phyloP scores from a whole-genome alignment of 2,329 filamentous ascomycete genomes.

The Shiraia sp. region DNA sequence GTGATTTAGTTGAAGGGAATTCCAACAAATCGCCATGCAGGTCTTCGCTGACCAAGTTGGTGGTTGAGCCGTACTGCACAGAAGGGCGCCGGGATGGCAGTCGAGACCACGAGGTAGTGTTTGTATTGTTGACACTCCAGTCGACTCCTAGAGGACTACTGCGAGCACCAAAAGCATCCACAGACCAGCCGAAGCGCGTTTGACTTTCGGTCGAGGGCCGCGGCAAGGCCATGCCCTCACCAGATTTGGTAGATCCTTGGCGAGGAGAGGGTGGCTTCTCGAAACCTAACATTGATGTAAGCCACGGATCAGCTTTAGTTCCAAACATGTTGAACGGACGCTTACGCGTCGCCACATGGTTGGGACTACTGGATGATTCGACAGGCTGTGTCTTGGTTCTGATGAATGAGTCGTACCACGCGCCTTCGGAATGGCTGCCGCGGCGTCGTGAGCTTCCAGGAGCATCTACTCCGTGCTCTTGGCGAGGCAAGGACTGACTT shows the following conservation, averaged over 20 bases:
- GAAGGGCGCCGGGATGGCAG: slow-evolving; percentile 81
- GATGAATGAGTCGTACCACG: slow-evolving; percentile 59
- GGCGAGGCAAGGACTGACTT: slow-evolving; percentile 75
- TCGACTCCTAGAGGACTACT: slow-evolving; percentile 50
- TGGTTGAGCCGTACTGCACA: slow-evolving; percentile 74
- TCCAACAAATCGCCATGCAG: slow-evolving; percentile 56
- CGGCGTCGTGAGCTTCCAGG: slow-evolving; percentile 56
- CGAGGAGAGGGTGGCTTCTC: slow-evolving; percentile 58
- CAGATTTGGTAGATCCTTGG: slow-evolving; percentile 69
- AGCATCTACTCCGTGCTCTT: slow-evolving; percentile 54
- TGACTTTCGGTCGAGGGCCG: slow-evolving; percentile 46
- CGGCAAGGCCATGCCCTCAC: slow-evolving; percentile 38
- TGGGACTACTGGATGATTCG: slow-evolving; percentile 38
- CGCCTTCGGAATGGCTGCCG: slow-evolving; percentile 58
- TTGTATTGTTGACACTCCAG: slow-evolving; percentile 42
- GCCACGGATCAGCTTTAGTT: slow-evolving; percentile 57
- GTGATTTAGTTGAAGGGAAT: slow-evolving; percentile 54
- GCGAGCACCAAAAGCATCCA: slow-evolving; percentile 44
- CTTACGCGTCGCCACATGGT: slow-evolving; percentile 47
- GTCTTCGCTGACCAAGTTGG: slow-evolving; percentile 60
- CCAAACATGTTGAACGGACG: slow-evolving; percentile 57
- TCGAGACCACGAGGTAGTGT: slow-evolving; percentile 66
- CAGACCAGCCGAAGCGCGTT: slow-evolving; percentile 43
- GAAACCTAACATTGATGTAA: slow-evolving; percentile 45
- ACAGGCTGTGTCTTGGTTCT: slow-evolving; percentile 42